Base-by-base conservation (phyloP, 1,284 basidiomycete genomes). In the Ganoderma lingzhi region DNA sequence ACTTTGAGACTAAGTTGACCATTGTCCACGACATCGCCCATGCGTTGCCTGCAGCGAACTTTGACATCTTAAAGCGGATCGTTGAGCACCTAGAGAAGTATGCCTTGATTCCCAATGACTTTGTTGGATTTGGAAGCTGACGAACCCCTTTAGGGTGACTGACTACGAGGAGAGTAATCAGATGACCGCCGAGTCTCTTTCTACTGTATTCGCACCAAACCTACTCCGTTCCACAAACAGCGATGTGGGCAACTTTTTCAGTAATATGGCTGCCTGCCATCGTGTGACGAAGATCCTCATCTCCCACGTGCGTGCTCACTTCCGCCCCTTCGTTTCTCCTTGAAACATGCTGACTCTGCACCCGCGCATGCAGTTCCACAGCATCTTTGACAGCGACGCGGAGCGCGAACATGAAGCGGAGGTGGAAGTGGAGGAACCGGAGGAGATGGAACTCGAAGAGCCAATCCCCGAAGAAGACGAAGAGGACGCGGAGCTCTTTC, bases 131-230 rank as follows among this genome's bases (percentile, higher is more conserved):
- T n/a, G 59, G 5, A 39, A 60, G 39, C 41, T 35, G 45, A 48
- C 23, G 23, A 28, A 28, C 41, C 39, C 19, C 2, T 28, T 67
- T 76, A 93, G 93, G 76, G 91, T 95, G 37, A 93, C 93, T 9
- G 94, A 95, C 75, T 93, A 87, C 78, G 94, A 96, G 77, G 92
- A 94, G 69, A 86, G 90, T 62, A 96, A 95, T 75, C 92, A 95
- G 71, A 95, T 95, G 94, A 93, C 91, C 1, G 89, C 93, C 0
- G 91, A 93, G 73, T 91, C 92, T 6, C 83, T 95, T 3, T 90
- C 94, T 0, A 94, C 94, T 61, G 92, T 95, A 30, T 94, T 95
- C 79, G 93, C 92, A 70, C 93, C 93, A 2, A 94, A 93, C 75
- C 80, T 95, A 65, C 79, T 91, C 63, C 87, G 89, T 42, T 88